Evolutionary conservation across 768 basidiomycete genomes (phyloP).

Genomic region (Podaxis carcinomalis): DNA sequence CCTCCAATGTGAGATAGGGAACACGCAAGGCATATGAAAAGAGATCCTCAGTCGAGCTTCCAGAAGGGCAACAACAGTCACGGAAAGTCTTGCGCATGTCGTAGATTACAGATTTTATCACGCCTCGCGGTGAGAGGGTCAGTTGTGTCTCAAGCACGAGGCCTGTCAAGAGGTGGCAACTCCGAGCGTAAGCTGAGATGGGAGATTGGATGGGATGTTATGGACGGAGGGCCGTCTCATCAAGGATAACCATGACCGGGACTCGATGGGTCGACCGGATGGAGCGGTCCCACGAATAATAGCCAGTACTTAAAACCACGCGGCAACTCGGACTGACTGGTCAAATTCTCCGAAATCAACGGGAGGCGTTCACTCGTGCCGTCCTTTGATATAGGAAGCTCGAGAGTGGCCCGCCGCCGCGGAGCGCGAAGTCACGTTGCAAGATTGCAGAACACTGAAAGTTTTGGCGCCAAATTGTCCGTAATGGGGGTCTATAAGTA

Average conservation of each 20-base stretch:
- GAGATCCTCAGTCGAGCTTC: neutral
- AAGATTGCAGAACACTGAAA: neutral
- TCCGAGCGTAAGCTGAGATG: neutral
- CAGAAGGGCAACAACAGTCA: neutral
- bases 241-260: neutral
- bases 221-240: neutral
- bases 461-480: neutral
- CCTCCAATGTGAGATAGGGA: constrained; percentile 3
- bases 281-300: neutral
- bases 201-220: neutral
- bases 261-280: neutral
- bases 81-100: constrained; percentile 6
- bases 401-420: constrained; percentile 2
- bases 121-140: neutral
- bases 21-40: neutral
- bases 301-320: neutral
- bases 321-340: neutral
- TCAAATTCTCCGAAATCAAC: neutral
- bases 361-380: neutral
- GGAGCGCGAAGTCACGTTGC: neutral
- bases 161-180: constrained; percentile 9
- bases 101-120: constrained; percentile 3
- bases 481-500: neutral
- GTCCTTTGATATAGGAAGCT: neutral
- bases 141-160: constrained; percentile 10